Percentiles rank a stretch among this genome's conserved stretches.
Conservation (phyloP, 352 stramenopile species). For the Thalassiosira exigua region DNA sequence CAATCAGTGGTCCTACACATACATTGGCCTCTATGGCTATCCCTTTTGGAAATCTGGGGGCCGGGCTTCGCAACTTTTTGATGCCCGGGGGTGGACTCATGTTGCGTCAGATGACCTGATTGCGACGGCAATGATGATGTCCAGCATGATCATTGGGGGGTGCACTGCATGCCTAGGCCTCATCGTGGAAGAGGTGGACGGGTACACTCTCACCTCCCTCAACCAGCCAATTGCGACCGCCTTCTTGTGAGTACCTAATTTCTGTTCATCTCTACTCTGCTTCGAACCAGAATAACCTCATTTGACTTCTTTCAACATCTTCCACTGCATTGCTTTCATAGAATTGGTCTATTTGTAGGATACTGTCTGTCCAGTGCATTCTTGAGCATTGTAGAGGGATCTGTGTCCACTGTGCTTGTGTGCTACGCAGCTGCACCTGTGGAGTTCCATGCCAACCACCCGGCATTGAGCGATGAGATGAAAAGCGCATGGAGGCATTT, state of each 20-base stretch:
- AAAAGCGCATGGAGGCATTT: conserved; percentile 62
- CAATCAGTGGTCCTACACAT: conserved; percentile 76
- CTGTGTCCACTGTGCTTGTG: conserved; percentile 92
- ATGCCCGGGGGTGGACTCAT: conserved; percentile 57
- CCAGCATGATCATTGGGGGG: conserved; percentile 49
- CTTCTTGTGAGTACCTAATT: conserved; percentile 47
- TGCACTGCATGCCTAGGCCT: conserved; percentile 54
- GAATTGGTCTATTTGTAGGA: conserved; percentile 88
- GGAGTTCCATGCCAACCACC: conserved; percentile 62
- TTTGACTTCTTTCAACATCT: conserved; percentile 1
- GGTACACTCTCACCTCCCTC: conserved; percentile 69
- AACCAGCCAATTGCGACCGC: conserved; percentile 65
- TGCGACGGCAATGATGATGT: conserved; percentile 49
- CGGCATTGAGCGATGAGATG: conserved; percentile 60
- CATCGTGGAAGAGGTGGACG: conserved; percentile 75
- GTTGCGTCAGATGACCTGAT: conserved; percentile 58
- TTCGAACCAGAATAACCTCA: not conserved
- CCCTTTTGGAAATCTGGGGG: conserved; percentile 58
- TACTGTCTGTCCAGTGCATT: conserved; percentile 89
- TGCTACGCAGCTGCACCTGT: conserved; percentile 90
- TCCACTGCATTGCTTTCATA: conserved; percentile 3
- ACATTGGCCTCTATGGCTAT: conserved; percentile 75
- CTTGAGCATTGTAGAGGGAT: conserved; percentile 91
- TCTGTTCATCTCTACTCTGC: not conserved
- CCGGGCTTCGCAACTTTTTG: conserved; percentile 55